These are phyloP conservation scores for Fraxinus quadrangulata DNA, from an alignment of 257 asterid genomes.

Conservation along the genomic window DNA sequence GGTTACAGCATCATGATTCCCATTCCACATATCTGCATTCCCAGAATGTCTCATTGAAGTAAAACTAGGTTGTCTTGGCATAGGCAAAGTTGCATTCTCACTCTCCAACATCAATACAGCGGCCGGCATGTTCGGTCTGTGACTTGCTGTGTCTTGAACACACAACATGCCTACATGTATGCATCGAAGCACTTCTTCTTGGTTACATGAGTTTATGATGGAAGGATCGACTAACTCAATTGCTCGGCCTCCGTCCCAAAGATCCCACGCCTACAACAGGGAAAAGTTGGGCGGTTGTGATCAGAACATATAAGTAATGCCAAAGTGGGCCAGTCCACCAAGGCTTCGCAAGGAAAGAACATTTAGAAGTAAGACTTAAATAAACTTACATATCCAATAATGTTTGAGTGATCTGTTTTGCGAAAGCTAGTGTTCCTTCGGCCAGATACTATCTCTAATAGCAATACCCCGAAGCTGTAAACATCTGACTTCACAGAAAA, in stretches of 20 bases:
- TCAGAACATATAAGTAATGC: not conserved
- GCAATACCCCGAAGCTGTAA: constrained; percentile 78
- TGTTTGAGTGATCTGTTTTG: constrained; percentile 48
- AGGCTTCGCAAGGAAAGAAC: not conserved
- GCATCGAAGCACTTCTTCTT: constrained; percentile 59
- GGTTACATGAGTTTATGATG: constrained; percentile 34
- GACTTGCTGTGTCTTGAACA: constrained; percentile 61
- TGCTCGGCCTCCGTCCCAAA: constrained; percentile 61
- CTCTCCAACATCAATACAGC: constrained; percentile 77
- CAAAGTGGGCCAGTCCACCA: not conserved
- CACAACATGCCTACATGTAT: constrained; percentile 75
- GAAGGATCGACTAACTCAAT: constrained; percentile 58
- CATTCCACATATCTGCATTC: constrained; percentile 50
- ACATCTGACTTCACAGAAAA: constrained; percentile 89
- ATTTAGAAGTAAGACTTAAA: not conserved
- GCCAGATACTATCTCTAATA: constrained; percentile 78
- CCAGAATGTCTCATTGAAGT: constrained; percentile 52
- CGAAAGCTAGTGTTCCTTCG: constrained; percentile 57
- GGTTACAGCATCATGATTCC: constrained; percentile 44
- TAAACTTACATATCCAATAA: constrained; percentile 68
- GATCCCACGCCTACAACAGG: constrained; percentile 17
- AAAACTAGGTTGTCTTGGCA: constrained; percentile 68
- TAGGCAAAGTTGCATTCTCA: constrained; percentile 45
- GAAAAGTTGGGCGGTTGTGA: not conserved
- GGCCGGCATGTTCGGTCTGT: constrained; percentile 71